Conservation (phyloP, 2,329 filamentous ascomycete genomes). For the Ascochyta pisi region DNA sequence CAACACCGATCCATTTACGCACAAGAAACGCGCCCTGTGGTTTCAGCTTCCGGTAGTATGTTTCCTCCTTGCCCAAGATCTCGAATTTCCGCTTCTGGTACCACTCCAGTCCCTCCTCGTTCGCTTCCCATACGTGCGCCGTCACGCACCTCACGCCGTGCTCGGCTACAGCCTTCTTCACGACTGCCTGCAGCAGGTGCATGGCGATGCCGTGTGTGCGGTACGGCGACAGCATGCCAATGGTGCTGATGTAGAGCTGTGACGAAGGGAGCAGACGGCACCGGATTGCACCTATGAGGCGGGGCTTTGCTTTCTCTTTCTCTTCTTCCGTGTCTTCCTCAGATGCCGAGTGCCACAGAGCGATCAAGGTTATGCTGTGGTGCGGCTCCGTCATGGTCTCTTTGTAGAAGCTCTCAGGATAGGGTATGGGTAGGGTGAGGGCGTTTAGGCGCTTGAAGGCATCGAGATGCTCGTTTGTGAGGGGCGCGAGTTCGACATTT, state of each 20-base stretch:
- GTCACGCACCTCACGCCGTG: constrained; percentile 62
- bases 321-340: background rate
- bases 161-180: constrained; percentile 56
- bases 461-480: constrained; percentile 61
- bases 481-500: constrained; percentile 61
- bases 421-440: constrained; percentile 66
- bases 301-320: constrained; percentile 30
- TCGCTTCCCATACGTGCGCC: constrained; percentile 70
- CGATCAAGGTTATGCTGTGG: constrained; percentile 64
- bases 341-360: constrained; percentile 58
- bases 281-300: constrained; percentile 56
- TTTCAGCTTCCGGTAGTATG: constrained; percentile 66
- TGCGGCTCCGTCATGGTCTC: constrained; percentile 64
- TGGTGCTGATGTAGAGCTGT: constrained; percentile 67
- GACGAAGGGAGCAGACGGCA: constrained; percentile 52
- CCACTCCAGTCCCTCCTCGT: constrained; percentile 66
- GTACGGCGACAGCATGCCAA: constrained; percentile 66
- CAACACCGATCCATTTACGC: constrained; percentile 50
- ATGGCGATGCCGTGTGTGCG: constrained; percentile 64
- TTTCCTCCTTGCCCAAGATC: constrained; percentile 58
- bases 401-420: constrained; percentile 66
- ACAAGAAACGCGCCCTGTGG: constrained; percentile 64
- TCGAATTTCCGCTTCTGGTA: constrained; percentile 65
- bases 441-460: constrained; percentile 64
- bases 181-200: constrained; percentile 57